Conservation (phyloP, 768 basidiomycete genomes). For the Ramaria rubella region DNA sequence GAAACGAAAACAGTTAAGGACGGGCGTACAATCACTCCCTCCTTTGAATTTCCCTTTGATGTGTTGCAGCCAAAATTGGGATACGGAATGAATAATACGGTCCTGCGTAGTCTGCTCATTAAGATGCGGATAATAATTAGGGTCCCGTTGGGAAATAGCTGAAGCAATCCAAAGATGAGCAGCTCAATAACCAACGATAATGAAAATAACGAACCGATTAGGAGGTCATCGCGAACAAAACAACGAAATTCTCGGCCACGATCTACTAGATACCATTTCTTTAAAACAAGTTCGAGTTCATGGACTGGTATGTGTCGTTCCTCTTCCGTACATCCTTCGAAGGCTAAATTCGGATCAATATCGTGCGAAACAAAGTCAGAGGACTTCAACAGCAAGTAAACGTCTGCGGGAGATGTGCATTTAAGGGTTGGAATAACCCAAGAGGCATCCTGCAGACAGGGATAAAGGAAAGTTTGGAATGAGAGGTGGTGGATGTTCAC, state of each 20-base stretch:
- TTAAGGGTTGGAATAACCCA: slow-evolving; percentile 85
- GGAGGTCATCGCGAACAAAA: slow-evolving; percentile 67
- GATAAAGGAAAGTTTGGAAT: not conserved
- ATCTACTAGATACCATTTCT: slow-evolving; percentile 87
- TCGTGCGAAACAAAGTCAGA: slow-evolving; percentile 88
- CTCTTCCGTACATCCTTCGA: slow-evolving; percentile 49
- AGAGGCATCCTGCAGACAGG: slow-evolving; percentile 66
- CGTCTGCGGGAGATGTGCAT: slow-evolving; percentile 82
- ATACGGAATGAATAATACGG: slow-evolving; percentile 47
- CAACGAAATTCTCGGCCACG: slow-evolving; percentile 82
- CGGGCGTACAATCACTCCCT: slow-evolving; percentile 57
- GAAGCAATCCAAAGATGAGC: not conserved
- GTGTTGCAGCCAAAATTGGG: slow-evolving; percentile 59
- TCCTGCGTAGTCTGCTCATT: slow-evolving; percentile 50
- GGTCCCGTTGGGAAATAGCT: slow-evolving; percentile 87
- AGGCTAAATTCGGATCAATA: slow-evolving; percentile 51
- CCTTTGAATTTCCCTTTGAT: slow-evolving; percentile 55
- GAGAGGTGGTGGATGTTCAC: slow-evolving; percentile 33
- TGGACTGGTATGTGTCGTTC: slow-evolving; percentile 32
- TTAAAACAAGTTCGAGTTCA: slow-evolving; percentile 75
- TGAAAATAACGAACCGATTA: slow-evolving; percentile 53
- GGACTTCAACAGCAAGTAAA: slow-evolving; percentile 88
- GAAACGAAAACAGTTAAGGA: not conserved
- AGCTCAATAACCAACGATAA: not conserved
- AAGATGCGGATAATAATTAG: slow-evolving; percentile 83